Conservation (phyloP, 176 grass and related monocot genomes). For the Triticum urartu region DNA sequence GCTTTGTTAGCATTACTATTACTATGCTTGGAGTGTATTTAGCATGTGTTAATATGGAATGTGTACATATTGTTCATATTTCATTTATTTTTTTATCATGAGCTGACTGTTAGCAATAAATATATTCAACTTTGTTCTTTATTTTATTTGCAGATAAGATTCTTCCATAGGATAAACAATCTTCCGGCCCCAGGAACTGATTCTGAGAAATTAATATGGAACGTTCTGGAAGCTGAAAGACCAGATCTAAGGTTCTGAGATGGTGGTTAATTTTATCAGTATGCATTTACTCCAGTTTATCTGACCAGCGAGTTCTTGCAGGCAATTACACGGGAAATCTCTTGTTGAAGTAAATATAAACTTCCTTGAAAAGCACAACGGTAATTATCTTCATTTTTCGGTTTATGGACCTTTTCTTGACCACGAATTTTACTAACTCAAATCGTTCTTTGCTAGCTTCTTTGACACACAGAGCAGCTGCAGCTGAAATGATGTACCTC, state of each 20-base stretch:
- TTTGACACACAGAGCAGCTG: conserved; percentile 80
- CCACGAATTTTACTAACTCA: not conserved
- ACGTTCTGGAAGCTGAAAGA: conserved; percentile 82
- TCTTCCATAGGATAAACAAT: conserved; percentile 83
- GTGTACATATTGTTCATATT: not conserved
- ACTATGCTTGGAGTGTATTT: conserved; percentile 13
- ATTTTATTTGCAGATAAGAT: conserved; percentile 69
- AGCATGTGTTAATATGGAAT: not conserved
- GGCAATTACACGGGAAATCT: conserved; percentile 81
- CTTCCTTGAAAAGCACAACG: conserved; percentile 85
- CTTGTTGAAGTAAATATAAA: conserved; percentile 76
- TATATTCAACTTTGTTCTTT: not conserved
- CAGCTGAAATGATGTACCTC: conserved; percentile 88
- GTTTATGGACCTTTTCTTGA: not conserved
- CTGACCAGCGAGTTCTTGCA: conserved; percentile 42
- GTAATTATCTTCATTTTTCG: conserved; percentile 34
- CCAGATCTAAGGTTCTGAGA: conserved; percentile 72
- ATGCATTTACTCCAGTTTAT: not conserved
- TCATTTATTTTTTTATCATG: not conserved
- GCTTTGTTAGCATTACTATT: conserved; percentile 6
- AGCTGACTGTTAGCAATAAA: not conserved
- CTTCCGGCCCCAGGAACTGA: conserved; percentile 70
- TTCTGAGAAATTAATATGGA: conserved; percentile 87
- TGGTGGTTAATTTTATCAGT: conserved; percentile 12
- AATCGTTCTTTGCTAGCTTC: conserved; percentile 50